Conservation (phyloP, 169 alveolate species). For the Amoebophrya sp. region DNA sequence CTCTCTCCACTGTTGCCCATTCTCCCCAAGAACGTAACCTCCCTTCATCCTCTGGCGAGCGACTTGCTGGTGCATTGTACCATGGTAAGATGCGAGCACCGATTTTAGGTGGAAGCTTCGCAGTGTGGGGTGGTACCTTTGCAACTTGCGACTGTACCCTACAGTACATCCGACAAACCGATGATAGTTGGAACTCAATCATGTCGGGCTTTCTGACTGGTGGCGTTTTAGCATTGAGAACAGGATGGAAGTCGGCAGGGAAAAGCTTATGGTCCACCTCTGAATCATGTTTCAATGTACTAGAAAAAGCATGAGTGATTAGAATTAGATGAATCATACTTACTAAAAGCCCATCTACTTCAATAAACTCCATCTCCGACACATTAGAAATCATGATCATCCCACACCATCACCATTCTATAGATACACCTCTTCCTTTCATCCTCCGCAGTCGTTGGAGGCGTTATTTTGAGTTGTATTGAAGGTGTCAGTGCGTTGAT, state of each 20-base stretch:
- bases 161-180: constrained; percentile 79
- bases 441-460: constrained; percentile 57
- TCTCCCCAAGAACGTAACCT: too few species aligned
- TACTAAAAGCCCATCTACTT: too few species aligned
- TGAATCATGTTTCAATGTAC: too few species aligned
- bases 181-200: constrained; percentile 90
- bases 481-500: constrained; percentile 50
- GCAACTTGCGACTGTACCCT: constrained; percentile 84
- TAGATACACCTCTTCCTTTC: too few species aligned
- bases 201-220: constrained; percentile 89
- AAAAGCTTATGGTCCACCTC: too few species aligned
- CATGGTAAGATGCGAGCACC: constrained; percentile 86
- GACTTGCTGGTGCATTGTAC: constrained; percentile 79
- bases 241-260: constrained; percentile 54
- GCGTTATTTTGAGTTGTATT: constrained; percentile 53
- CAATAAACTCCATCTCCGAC: too few species aligned
- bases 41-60: too few species aligned
- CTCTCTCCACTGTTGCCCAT: too few species aligned
- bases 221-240: constrained; percentile 61
- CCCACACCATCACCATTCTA: too few species aligned
- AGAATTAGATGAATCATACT: too few species aligned
- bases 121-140: constrained; percentile 95
- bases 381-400: too few species aligned
- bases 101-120: constrained; percentile 84
- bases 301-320: too few species aligned